Evolutionary conservation across 2,329 filamentous ascomycete genomes (phyloP), one percentile per base, ranked within the genome.

Genomic region (Nemania sp.): DNA sequence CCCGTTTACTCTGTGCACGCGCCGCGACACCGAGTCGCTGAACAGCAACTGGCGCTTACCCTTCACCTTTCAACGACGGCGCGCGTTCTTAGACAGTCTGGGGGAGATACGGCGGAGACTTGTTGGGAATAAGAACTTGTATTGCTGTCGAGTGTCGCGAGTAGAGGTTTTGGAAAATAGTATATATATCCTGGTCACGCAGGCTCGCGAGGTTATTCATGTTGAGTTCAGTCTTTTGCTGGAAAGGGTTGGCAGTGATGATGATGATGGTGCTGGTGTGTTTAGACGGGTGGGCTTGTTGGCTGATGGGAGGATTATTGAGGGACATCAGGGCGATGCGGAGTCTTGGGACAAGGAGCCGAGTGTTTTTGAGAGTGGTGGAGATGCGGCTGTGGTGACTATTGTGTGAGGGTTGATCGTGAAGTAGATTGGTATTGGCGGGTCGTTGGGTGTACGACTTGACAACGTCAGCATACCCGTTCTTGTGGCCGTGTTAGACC

Each of bases 341-440:
- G 41, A 44, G 17, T 49, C 55, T 9, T 57, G 50, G 55, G 9
- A 28, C 19, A 57, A 57, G n/a, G 50, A 57, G 12, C 46, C 47
- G 9, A 57, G 55, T 36, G 45, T 43, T 34, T 54, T 57, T 41
- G 55, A 54, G 20, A 37, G n/a, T 6, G n/a, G n/a, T 47, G 2
- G 12, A 5, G 33, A 47, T 37, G 7, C n/a, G n/a, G 9, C 6
- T 28, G 37, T 6, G 17, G 5, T 47, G 5, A 14, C 23, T 17
- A 47, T 47, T 6, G 5, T 47, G 19, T 49, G 42, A 9, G 11
- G 20, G 28, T 31, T 31, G 28, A 28, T 28, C n/a, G n/a, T n/a
- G n/a, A n/a, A n/a, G n/a, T n/a, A n/a, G n/a, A n/a, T n/a, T n/a
- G n/a, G n/a, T n/a, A n/a, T n/a, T n/a, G n/a, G n/a, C n/a, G n/a